phyloP scores from a whole-genome alignment of 208 protist species.

The Borovskyia barvae region DNA sequence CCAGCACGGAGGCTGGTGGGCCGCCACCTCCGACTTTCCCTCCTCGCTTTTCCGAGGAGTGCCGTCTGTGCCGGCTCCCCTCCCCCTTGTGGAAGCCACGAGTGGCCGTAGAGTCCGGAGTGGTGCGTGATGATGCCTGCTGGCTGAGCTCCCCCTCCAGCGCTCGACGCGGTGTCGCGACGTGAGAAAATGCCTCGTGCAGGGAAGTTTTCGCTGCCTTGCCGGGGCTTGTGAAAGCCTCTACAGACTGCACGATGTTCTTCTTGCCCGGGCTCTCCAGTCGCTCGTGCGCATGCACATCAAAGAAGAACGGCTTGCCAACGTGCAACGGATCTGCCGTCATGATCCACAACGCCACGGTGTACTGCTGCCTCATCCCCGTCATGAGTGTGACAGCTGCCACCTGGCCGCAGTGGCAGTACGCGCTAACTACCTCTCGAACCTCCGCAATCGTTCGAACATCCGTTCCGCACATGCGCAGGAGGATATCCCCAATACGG shows the following conservation, averaged over 20 bases:
- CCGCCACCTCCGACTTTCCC: no score
- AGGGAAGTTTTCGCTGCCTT: not conserved
- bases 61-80: no score
- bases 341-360: constrained; percentile 51
- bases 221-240: not conserved
- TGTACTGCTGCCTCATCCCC: constrained; percentile 32
- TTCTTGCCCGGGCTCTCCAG: constrained; percentile 27
- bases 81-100: no score
- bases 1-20: no score
- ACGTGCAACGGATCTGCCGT: constrained; percentile 37
- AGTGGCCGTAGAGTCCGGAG: no score
- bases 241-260: constrained; percentile 9
- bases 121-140: no score
- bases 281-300: constrained; percentile 31
- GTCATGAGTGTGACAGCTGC: constrained; percentile 36
- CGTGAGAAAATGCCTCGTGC: not conserved
- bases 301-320: constrained; percentile 41
- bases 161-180: not conserved
- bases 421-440: constrained; percentile 22
- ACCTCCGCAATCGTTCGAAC: constrained; percentile 36
- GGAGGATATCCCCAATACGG: constrained; percentile 42
- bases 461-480: constrained; percentile 23
- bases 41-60: no score
- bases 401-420: constrained; percentile 32
- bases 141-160: constrained; percentile 1